phyloP scores from a whole-genome alignment of 257 asterid genomes.

The Plantago ovata region DNA sequence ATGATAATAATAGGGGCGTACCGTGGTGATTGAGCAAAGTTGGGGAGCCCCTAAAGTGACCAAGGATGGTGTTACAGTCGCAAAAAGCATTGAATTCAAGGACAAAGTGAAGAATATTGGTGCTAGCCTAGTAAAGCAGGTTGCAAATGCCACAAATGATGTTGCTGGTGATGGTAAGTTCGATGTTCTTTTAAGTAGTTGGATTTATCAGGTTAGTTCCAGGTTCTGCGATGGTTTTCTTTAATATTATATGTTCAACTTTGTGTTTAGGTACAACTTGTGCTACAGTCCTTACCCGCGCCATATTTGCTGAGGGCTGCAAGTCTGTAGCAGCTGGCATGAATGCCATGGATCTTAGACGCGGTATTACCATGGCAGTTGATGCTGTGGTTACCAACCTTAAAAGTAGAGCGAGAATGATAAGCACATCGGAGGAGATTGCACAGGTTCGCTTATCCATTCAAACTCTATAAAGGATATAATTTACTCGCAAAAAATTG shows the following conservation, averaged over 20 bases:
- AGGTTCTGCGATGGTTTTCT: neutral
- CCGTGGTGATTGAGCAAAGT: slow-evolving; percentile 94
- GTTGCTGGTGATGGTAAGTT: slow-evolving; percentile 96
- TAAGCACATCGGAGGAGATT: slow-evolving; percentile 96
- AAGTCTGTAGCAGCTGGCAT: slow-evolving; percentile 98
- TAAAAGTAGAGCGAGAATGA: slow-evolving; percentile 96
- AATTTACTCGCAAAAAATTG: no score
- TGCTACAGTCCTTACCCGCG: slow-evolving; percentile 95
- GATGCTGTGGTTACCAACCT: slow-evolving; percentile 82
- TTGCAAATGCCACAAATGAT: slow-evolving; percentile 97
- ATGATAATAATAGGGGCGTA: slow-evolving; percentile 72
- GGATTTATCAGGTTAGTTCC: neutral
- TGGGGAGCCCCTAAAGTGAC: slow-evolving; percentile 99
- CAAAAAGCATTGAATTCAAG: slow-evolving; percentile 91
- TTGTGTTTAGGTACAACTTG: slow-evolving; percentile 74
- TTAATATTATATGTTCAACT: neutral
- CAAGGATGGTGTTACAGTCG: slow-evolving; percentile 97
- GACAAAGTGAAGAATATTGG: slow-evolving; percentile 86
- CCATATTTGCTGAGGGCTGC: slow-evolving; percentile 91
- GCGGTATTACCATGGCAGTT: slow-evolving; percentile 88
- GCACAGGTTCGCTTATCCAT: slow-evolving; percentile 66
- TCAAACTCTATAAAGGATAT: neutral
- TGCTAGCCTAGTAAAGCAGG: slow-evolving; percentile 97
- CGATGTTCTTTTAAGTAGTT: neutral
- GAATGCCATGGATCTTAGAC: slow-evolving; percentile 97